Base-by-base conservation (phyloP, 768 basidiomycete genomes). In the Baorangia bicolor region DNA sequence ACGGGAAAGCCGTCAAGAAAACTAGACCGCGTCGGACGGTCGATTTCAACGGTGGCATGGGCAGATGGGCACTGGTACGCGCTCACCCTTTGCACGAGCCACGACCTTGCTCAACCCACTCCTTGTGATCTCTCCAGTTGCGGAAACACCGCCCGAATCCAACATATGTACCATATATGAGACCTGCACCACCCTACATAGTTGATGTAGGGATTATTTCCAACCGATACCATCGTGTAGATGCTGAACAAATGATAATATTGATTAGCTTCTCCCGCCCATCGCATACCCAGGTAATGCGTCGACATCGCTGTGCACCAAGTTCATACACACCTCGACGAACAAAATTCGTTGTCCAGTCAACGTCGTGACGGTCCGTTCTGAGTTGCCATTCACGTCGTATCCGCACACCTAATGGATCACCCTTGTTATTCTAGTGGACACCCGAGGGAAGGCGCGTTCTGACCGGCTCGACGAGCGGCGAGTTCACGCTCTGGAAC, bases 401-500 rank as follows among this genome's bases (percentile, higher is more conserved):
- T 42, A 25, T 38, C 31, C 8, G 16, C 34, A 3, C 41, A 23
- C 40, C 50, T 42, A 21, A 49, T 34, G 23, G n/a, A 49, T 40
- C 56, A 10, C 13, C 51, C 40, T 46, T 48, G 13, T 57, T 37
- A 39, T 23, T 56, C 27, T 59, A 98, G 94, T 99, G 96, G 94
- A 98, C 95, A 18, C 97, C 97, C 2, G 96, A 98, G 75, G 94
- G 88, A 52, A 83, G 97, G 31, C 86, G 97, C 3, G 80, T 98
- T 21, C 75, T 98, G 44, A 98, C 97, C 3, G 97, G 97, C 18
- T 95, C 94, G 12, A 94, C 94, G 21, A 93, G 90, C 58, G 97
- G 97, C 43, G 97, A 98, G 74, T 98, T 99, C 73, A 98, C 96
- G 1, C 82, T 98, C 7, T 98, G 97, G 97, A 99, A 99, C 62